Base-by-base conservation (phyloP, 306 rosid species). In the Malus sieversii region DNA sequence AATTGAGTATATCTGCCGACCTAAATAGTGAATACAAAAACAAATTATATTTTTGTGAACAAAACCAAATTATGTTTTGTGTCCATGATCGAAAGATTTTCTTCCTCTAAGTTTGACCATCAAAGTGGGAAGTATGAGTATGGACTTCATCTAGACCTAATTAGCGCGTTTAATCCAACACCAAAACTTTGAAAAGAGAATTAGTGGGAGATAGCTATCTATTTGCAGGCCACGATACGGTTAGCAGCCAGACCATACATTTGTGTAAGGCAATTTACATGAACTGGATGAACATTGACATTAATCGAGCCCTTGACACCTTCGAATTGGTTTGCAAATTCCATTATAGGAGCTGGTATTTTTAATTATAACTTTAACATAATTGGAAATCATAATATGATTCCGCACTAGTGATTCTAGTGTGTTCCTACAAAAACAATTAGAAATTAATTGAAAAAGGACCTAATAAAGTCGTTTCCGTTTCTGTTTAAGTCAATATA, bases 321-420 rank as follows among this genome's bases (percentile, higher is more conserved):
- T 63, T 60, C 35, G 3, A 10, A 60, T 6, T 60, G 20, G 14
- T 60, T 15, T 62, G 12, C 67, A 29, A 29, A 32, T 9, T 63
- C 44, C 42, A 63, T 63, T 63, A 15, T 30, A 15, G 6, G 35
- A 61, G 10, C 10, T 15, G 42, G 19, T 11, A 51, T 30, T 51
- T 70, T 70, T 32, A 70, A 48, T 29, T 32, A 20, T 30, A 52
- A 30, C 44, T 70, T 70, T 18, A 16, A 20, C 32, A 51, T 29
- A 51, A 30, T 70, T 55, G 29, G 62, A 70, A 16, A 10, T 51
- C 12, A 19, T 18, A 18, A 60, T 85, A 72, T 58, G 69, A 76
- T 72, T 77, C 45, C 70, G 81, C 84, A 84, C 84, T 72, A 71
- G 10, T 25, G 53, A 68, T 82, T 81, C 78, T 32, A 72, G 78